Evolutionary conservation across 192 early-diverging fungal genomes (phyloP).

Genomic region (Backusella luteola): DNA sequence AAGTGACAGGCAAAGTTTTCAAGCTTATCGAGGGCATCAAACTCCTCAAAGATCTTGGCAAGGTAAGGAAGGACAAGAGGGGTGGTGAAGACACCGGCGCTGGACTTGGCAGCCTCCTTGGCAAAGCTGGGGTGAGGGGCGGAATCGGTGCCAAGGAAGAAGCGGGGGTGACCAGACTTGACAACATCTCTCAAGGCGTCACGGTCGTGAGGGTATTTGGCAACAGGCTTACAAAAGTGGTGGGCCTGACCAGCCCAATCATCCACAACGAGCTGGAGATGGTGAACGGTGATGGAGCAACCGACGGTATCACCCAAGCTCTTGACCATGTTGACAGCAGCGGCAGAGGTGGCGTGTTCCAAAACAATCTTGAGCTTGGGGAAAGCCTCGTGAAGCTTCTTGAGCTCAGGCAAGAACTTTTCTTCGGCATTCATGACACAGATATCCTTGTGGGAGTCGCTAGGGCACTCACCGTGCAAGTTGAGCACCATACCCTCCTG

Average conservation of each 20-base stretch:
- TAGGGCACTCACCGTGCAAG: slow-evolving; percentile 94
- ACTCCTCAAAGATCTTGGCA: slow-evolving; percentile 83
- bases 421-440: slow-evolving; percentile 98
- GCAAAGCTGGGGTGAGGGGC: slow-evolving; percentile 88
- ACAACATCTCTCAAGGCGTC: slow-evolving; percentile 82
- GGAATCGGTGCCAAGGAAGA: slow-evolving; percentile 97
- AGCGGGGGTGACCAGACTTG: slow-evolving; percentile 77
- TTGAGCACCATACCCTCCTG: slow-evolving; percentile 91
- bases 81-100: slow-evolving; percentile 93
- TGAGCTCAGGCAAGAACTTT: slow-evolving; percentile 81
- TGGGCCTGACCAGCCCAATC: slow-evolving; percentile 98
- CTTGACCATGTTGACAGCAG: slow-evolving; percentile 91
- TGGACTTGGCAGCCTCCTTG: slow-evolving; percentile 82
- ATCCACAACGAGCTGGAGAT: slow-evolving; percentile 86
- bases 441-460: slow-evolving; percentile 78
- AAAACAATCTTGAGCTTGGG: slow-evolving; percentile 93
- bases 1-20: slow-evolving; percentile 80
- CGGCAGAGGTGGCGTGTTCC: slow-evolving; percentile 95
- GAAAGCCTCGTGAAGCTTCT: slow-evolving; percentile 84
- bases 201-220: slow-evolving; percentile 92
- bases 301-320: slow-evolving; percentile 88
- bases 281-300: slow-evolving; percentile 95
- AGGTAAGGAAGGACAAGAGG: slow-evolving; percentile 84
- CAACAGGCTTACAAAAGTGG: slow-evolving; percentile 98
- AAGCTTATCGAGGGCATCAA: slow-evolving; percentile 81